These are phyloP conservation scores for Strobilomyces dryophilus DNA, from an alignment of 768 basidiomycete genomes.

Conservation along the genomic window DNA sequence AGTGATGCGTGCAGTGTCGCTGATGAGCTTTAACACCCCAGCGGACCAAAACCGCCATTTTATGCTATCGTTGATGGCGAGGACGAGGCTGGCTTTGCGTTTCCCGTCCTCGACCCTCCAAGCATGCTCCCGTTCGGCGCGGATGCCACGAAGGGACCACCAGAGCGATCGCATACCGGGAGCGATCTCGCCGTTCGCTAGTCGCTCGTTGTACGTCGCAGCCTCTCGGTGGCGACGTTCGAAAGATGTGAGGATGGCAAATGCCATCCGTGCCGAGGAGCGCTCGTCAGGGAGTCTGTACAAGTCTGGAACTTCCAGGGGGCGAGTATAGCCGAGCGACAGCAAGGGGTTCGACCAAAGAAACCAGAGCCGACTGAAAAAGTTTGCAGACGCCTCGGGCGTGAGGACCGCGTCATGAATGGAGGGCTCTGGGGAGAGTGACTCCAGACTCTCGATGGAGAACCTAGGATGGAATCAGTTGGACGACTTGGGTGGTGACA, in stretches of 20 bases:
- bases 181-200: constrained; percentile 60
- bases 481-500: too few relatives aligned
- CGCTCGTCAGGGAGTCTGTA: constrained; percentile 70
- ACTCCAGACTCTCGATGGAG: constrained; percentile 13
- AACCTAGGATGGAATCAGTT: not conserved
- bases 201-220: constrained; percentile 62
- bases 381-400: constrained; percentile 63
- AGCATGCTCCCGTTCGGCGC: constrained; percentile 50
- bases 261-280: constrained; percentile 55
- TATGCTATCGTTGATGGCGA: constrained; percentile 74
- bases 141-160: constrained; percentile 54
- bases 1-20: constrained; percentile 68
- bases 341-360: constrained; percentile 76
- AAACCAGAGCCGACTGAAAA: constrained; percentile 61
- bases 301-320: constrained; percentile 75
- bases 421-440: constrained; percentile 45
- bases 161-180: constrained; percentile 50
- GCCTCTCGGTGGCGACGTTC: constrained; percentile 53
- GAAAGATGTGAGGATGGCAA: constrained; percentile 61
- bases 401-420: constrained; percentile 57
- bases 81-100: constrained; percentile 55
- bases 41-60: constrained; percentile 76
- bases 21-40: constrained; percentile 54
- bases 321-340: constrained; percentile 70
- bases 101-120: constrained; percentile 66